Evolutionary conservation across 2,329 filamentous ascomycete genomes (phyloP).

Genomic region (Fusarium nanum): DNA sequence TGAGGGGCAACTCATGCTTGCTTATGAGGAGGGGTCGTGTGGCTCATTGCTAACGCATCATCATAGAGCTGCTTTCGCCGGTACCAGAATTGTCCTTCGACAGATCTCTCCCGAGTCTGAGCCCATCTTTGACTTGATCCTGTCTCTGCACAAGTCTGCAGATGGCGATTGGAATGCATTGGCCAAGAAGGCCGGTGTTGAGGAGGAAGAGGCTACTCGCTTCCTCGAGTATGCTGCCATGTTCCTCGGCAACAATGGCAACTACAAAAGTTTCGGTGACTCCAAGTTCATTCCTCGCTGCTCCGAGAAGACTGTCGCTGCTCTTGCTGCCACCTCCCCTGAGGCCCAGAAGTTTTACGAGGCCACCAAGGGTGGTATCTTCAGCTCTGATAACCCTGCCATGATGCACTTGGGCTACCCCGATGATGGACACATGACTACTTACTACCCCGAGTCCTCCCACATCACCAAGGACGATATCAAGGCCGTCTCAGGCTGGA

Average conservation of each 20-base stretch:
- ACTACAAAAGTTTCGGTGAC: constrained; percentile 90
- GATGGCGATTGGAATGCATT: constrained; percentile 78
- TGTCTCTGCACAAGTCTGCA: constrained; percentile 74
- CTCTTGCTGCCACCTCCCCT: constrained; percentile 70
- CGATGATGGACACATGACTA: constrained; percentile 80
- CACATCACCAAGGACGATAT: constrained; percentile 82
- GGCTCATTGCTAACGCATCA: constrained; percentile 19
- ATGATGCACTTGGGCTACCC: constrained; percentile 82
- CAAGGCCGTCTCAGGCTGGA: constrained; percentile 75
- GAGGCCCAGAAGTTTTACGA: constrained; percentile 74
- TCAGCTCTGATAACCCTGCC: constrained; percentile 71
- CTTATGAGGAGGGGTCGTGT: constrained; percentile 22
- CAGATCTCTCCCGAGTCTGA: constrained; percentile 87
- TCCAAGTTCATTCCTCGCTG: constrained; percentile 84
- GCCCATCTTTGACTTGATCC: constrained; percentile 82
- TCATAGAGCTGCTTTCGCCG: constrained; percentile 77
- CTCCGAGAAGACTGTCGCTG: constrained; percentile 70
- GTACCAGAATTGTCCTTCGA: constrained; percentile 80
- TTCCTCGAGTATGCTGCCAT: constrained; percentile 83
- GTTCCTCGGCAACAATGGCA: constrained; percentile 83
- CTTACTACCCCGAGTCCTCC: constrained; percentile 83
- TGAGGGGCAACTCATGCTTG: constrained; percentile 19
- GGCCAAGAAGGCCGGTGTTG: constrained; percentile 72
- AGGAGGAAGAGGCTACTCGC: constrained; percentile 70
- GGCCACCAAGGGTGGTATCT: constrained; percentile 77